Base-by-base conservation (phyloP, 139 green algal genomes). In the Micractinium conductrix region DNA sequence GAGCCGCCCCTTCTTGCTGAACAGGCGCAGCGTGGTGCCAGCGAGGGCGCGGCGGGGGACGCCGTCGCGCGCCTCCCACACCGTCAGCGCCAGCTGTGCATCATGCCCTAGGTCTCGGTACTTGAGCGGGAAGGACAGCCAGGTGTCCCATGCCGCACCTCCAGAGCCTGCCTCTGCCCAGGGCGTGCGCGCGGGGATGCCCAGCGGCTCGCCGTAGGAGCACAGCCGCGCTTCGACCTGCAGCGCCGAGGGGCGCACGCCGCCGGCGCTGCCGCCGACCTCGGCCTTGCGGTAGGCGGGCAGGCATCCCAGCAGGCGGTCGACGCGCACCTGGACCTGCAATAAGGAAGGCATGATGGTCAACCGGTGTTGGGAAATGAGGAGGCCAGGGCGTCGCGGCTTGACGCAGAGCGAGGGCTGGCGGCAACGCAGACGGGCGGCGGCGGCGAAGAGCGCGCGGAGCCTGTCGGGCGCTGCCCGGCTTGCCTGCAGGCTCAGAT, bases 1-100 rank as follows among this genome's bases (percentile, higher is more conserved):
- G 30, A 98, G 80, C 24, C 94, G 87, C 9, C 93, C 93, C 58
- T 95, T 93, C 88, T 96, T 96, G 91, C 91, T 96, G 90, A 98
- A 98, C 48, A 98, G 87, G 24, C 84, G 89, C 89, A 98, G 90
- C 5, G 88, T 92, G 53, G 89, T 86, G 37, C 91, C 88, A 17
- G 91, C 95, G 58, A 96, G 44, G 48, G 93, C 82, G 16, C 28
- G 24, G 60, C 73, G 83, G n/a, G 86, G 26, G 26, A 42, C 19
- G 17, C 84, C 90, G 50, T 93, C 85, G 2, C 55, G 74, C 21
- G 93, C 71, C 67, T 89, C 81, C 89, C 91, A 95, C 67, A 97
- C 88, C 7, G 92, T 95, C 35, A 97, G 44, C 14, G 85, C 92
- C 67, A 98, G 87, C 88, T 93, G 90, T 0, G 93, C 83, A 44